These are phyloP conservation scores for Urochloa ruziziensis DNA, from an alignment of 176 grass and related monocot genomes.

Conservation along the genomic window DNA sequence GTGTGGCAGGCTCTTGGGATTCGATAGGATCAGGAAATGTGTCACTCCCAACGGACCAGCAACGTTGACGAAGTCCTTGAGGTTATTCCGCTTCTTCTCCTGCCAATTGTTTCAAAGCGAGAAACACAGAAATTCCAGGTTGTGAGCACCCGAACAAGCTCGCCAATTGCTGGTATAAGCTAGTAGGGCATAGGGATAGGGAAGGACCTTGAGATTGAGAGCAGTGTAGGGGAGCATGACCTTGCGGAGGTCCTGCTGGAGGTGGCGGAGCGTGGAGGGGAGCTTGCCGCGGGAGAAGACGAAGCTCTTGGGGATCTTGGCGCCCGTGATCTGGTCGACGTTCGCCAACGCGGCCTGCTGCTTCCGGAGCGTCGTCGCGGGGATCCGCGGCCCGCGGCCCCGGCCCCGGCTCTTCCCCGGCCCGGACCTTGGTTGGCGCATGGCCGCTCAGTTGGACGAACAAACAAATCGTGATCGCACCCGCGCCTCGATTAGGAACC, in stretches of 20 bases:
- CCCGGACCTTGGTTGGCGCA: slow-evolving; percentile 7
- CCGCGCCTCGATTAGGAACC: neutral
- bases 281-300: slow-evolving; percentile 85
- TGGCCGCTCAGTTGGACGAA: neutral
- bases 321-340: slow-evolving; percentile 79
- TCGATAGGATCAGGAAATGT: slow-evolving; percentile 64
- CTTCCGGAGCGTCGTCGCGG: slow-evolving; percentile 41
- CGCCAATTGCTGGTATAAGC: neutral
- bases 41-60: slow-evolving; percentile 58
- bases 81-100: slow-evolving; percentile 73
- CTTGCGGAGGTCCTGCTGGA: slow-evolving; percentile 76
- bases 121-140: neutral
- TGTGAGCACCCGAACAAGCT: neutral
- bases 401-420: neutral
- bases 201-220: slow-evolving; percentile 45
- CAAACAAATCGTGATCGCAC: neutral
- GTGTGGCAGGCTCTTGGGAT: slow-evolving; percentile 54
- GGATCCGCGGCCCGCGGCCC: slow-evolving; percentile 7
- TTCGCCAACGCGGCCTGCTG: slow-evolving; percentile 46
- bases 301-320: slow-evolving; percentile 91
- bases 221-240: slow-evolving; percentile 65
- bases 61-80: slow-evolving; percentile 67
- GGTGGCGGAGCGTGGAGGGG: slow-evolving; percentile 65
- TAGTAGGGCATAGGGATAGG: neutral
- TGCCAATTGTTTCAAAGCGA: neutral